A percentile compares a stretch with the other conserved stretches of the same genome.
Evolutionary conservation across 2,329 filamentous ascomycete genomes (phyloP).

Genomic region (Coleophoma crateriformis): DNA sequence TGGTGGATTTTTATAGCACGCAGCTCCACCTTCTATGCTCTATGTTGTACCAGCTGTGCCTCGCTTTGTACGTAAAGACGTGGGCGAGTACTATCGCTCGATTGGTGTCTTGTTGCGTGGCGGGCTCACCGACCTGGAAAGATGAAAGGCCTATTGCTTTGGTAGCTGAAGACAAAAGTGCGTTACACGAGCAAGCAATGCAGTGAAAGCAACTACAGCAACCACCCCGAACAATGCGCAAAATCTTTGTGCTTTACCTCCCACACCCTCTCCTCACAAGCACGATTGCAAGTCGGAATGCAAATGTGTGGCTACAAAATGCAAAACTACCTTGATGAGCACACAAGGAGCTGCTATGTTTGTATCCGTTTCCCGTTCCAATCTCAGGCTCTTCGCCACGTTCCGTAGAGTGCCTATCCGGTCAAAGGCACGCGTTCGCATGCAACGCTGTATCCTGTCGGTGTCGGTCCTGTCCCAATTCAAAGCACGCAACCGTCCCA

Average conservation of each 20-base stretch:
- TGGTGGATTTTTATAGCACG: conserved; percentile 10
- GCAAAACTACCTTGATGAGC: too few species aligned
- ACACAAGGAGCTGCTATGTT: background rate
- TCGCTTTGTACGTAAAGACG: conserved; percentile 2
- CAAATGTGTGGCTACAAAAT: background rate
- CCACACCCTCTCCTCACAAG: background rate
- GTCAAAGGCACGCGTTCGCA: conserved; percentile 25
- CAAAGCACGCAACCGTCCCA: background rate
- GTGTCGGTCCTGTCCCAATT: conserved; percentile 3
- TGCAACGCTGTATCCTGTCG: conserved; percentile 10
- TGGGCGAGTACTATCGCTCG: too few species aligned
- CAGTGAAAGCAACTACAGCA: background rate
- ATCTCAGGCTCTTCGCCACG: conserved; percentile 18
- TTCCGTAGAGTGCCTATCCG: conserved; percentile 25
- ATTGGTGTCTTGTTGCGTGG: too few species aligned
- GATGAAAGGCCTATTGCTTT: background rate
- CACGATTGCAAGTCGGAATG: background rate
- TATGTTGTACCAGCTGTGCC: conserved; percentile 2
- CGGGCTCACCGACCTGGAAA: too few species aligned
- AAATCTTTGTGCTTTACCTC: background rate
- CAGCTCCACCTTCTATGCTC: too few species aligned
- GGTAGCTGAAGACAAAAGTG: background rate
- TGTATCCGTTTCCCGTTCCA: background rate
- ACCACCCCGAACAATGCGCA: background rate
- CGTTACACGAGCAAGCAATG: background rate